A percentile compares a stretch with the other conserved stretches of the same genome.
Evolutionary conservation across 2,329 filamentous ascomycete species (phyloP).

Genomic region (Alternaria conjuncta): DNA sequence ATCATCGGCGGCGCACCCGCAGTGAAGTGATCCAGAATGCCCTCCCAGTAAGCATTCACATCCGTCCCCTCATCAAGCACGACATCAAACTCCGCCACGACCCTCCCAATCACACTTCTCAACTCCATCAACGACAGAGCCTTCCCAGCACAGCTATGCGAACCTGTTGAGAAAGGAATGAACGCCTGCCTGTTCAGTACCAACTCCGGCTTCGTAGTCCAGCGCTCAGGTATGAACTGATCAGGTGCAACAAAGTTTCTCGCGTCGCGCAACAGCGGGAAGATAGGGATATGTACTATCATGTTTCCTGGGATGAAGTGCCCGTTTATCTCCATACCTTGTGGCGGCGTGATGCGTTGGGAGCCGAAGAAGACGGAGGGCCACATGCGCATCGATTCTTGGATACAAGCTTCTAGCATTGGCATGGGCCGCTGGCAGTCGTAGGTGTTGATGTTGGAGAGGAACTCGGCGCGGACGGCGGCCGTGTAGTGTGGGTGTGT

Average conservation of each 20-base stretch:
- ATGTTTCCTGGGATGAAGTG: conserved; percentile 37
- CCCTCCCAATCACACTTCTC: conserved; percentile 64
- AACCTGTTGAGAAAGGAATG: conserved; percentile 72
- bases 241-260: conserved; percentile 28
- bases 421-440: conserved; percentile 17
- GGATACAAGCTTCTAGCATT: conserved; percentile 31
- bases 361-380: conserved; percentile 34
- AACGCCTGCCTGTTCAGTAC: conserved; percentile 59
- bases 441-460: conserved; percentile 9
- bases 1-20: conserved; percentile 25
- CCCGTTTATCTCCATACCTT: conserved; percentile 31
- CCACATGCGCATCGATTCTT: conserved; percentile 37
- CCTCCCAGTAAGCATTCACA: conserved; percentile 21
- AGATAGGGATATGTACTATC: conserved; percentile 30
- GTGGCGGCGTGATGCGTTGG: conserved; percentile 38
- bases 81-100: conserved; percentile 65
- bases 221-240: conserved; percentile 35
- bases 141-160: conserved; percentile 73
- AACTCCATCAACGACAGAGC: conserved; percentile 68
- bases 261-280: conserved; percentile 24
- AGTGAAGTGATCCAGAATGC: conserved; percentile 33
- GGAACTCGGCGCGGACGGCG: conserved; percentile 30
- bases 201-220: conserved; percentile 26
- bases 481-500: conserved; percentile 22
- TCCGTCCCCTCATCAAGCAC: conserved; percentile 25